Evolutionary conservation across 2,329 filamentous ascomycete genomes (phyloP).

Genomic region (Ilyonectria mors-panacis): DNA sequence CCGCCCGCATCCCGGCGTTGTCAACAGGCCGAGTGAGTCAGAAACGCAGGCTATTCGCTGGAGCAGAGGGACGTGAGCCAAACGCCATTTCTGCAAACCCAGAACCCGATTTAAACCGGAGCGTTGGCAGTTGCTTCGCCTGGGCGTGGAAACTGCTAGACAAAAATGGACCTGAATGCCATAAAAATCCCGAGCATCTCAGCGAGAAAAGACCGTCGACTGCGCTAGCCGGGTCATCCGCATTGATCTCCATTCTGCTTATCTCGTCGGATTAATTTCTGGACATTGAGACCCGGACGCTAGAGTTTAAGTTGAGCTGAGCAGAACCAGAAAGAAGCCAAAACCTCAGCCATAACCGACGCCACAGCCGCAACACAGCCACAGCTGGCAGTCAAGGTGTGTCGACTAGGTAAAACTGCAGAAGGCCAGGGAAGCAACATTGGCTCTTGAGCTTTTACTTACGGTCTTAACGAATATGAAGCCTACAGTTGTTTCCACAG

Average conservation of each 20-base stretch:
- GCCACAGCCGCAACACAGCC: background rate
- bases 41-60: slow-evolving; percentile 7
- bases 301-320: background rate
- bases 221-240: slow-evolving; percentile 16
- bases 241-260: background rate
- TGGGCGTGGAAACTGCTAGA: slow-evolving; percentile 24
- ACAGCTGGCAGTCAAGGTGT: background rate
- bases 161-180: slow-evolving; percentile 16
- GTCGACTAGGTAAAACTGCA: background rate
- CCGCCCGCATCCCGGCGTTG: background rate
- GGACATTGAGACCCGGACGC: slow-evolving; percentile 6
- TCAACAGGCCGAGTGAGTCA: slow-evolving; percentile 18
- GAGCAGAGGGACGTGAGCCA: slow-evolving; percentile 11
- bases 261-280: slow-evolving; percentile 4
- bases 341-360: background rate
- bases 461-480: background rate
- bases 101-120: slow-evolving; percentile 5
- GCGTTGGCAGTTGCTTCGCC: slow-evolving; percentile 7
- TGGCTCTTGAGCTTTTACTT: background rate
- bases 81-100: background rate
- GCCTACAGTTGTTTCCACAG: background rate
- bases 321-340: background rate
- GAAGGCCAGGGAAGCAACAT: background rate
- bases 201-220: slow-evolving; percentile 23
- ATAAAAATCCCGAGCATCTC: slow-evolving; percentile 24